These are phyloP conservation scores for Ceratocystis huliohia DNA, from an alignment of 2,329 filamentous ascomycete species.

Conservation along the genomic window DNA sequence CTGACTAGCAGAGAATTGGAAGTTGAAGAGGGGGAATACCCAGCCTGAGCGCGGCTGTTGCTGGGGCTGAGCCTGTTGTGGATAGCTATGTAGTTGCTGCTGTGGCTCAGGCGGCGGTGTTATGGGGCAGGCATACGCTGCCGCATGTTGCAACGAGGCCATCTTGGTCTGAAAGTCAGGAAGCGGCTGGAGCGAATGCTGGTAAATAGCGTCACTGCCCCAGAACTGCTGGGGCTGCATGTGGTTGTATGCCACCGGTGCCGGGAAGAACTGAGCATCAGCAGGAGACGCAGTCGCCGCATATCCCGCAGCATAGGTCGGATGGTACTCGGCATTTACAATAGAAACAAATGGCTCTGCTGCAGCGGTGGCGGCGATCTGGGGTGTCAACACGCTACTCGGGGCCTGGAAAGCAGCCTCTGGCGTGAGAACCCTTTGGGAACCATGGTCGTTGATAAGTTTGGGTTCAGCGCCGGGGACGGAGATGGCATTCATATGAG, in stretches of 20 bases:
- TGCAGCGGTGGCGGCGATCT: background rate
- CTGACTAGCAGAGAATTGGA: background rate
- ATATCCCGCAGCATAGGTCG: background rate
- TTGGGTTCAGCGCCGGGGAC: background rate
- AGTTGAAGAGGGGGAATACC: constrained; percentile 3
- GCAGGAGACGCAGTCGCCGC: background rate
- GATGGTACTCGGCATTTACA: constrained; percentile 16
- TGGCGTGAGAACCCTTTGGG: background rate
- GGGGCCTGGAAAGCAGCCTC: background rate
- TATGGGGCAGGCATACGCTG: background rate
- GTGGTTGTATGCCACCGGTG: background rate
- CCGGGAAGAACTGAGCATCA: background rate
- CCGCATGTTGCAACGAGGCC: background rate
- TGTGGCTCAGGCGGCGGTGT: constrained; percentile 5
- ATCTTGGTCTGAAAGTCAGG: background rate
- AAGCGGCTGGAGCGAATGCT: background rate
- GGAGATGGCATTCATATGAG: background rate
- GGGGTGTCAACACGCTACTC: constrained; percentile 28
- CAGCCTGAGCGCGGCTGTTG: constrained; percentile 3
- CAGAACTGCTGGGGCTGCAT: background rate
- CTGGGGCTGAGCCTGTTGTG: background rate
- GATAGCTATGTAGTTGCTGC: constrained; percentile 3
- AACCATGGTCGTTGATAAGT: background rate
- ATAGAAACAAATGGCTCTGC: constrained; percentile 11
- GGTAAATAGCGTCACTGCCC: background rate